Percentiles rank a stretch among this genome's conserved stretches.
Conservation (phyloP, 306 rosid genomes). For the Lagenaria siceraria region DNA sequence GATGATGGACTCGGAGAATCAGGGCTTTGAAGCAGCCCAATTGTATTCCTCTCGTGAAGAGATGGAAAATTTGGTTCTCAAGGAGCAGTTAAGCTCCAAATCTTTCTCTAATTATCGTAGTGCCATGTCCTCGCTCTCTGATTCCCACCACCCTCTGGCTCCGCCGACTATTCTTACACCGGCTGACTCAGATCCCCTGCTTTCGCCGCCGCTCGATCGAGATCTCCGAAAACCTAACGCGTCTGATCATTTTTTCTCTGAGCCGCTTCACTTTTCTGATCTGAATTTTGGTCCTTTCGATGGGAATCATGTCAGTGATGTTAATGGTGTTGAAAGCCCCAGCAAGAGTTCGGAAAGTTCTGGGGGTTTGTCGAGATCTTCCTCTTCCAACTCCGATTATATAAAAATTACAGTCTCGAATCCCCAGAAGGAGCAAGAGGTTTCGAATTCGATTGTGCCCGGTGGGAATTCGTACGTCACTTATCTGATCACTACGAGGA, state of each 20-base stretch:
- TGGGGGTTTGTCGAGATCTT: slow-evolving; percentile 28
- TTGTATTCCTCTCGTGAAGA: slow-evolving; percentile 35
- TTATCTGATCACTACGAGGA: slow-evolving; percentile 61
- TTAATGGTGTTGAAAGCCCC: slow-evolving; percentile 46
- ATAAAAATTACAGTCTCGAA: slow-evolving; percentile 58
- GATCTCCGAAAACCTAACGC: slow-evolving; percentile 28
- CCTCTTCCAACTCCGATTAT: slow-evolving; percentile 38
- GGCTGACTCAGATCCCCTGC: slow-evolving; percentile 29
- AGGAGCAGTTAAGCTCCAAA: slow-evolving; percentile 32
- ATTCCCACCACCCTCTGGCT: slow-evolving; percentile 39
- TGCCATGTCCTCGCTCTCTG: slow-evolving; percentile 46
- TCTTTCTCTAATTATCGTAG: slow-evolving; percentile 62
- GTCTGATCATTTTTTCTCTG: slow-evolving; percentile 35
- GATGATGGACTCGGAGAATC: slow-evolving; percentile 87
- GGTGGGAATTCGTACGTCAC: slow-evolving; percentile 52
- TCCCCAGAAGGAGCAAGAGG: slow-evolving; percentile 76
- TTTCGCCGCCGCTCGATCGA: slow-evolving; percentile 30
- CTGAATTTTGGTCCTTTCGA: slow-evolving; percentile 61
- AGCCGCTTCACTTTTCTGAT: slow-evolving; percentile 62
- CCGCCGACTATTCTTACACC: slow-evolving; percentile 10
- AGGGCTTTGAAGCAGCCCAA: slow-evolving; percentile 37
- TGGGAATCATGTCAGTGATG: slow-evolving; percentile 22
- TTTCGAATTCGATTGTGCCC: slow-evolving; percentile 62
- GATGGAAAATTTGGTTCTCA: slow-evolving; percentile 47
- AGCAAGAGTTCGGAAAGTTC: slow-evolving; percentile 29